Evolutionary conservation across 257 asterid genomes (phyloP).

Genomic region (Penstemon barbatus): DNA sequence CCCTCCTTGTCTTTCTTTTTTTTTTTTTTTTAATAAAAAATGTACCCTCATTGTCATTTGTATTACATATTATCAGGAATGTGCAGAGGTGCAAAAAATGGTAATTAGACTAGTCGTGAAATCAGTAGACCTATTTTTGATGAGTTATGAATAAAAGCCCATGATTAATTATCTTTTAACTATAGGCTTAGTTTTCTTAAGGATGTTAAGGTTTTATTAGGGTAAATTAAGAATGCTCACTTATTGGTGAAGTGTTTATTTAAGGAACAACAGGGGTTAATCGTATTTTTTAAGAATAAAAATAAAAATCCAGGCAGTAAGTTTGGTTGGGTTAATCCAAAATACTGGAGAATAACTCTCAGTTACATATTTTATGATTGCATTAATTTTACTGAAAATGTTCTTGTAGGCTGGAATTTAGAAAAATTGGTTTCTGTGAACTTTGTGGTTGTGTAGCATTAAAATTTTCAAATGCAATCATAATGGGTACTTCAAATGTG

Average conservation of each 20-base stretch:
- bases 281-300: neutral
- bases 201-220: slow-evolving; percentile 5
- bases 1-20: neutral
- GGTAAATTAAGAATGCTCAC: neutral
- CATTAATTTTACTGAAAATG: neutral
- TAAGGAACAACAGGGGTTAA: neutral
- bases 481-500: slow-evolving; percentile 1
- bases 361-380: neutral
- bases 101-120: neutral
- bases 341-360: slow-evolving; percentile 1
- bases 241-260: neutral
- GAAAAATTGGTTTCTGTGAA: neutral
- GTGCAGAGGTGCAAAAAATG: slow-evolving; percentile 6
- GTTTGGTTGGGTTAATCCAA: slow-evolving; percentile 19
- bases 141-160: neutral
- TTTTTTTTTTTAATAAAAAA: neutral
- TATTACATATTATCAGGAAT: slow-evolving; percentile 1
- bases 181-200: neutral
- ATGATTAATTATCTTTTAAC: slow-evolving; percentile 8
- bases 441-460: slow-evolving; percentile 14
- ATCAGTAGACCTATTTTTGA: neutral
- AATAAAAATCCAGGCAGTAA: slow-evolving; percentile 1
- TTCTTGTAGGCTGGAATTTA: slow-evolving; percentile 23
- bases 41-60: slow-evolving; percentile 11
- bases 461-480: slow-evolving; percentile 6